Percentiles rank a stretch among this genome's conserved stretches.
Conservation (phyloP, 2,329 filamentous ascomycete genomes). For the Pochonia chlamydosporia region DNA sequence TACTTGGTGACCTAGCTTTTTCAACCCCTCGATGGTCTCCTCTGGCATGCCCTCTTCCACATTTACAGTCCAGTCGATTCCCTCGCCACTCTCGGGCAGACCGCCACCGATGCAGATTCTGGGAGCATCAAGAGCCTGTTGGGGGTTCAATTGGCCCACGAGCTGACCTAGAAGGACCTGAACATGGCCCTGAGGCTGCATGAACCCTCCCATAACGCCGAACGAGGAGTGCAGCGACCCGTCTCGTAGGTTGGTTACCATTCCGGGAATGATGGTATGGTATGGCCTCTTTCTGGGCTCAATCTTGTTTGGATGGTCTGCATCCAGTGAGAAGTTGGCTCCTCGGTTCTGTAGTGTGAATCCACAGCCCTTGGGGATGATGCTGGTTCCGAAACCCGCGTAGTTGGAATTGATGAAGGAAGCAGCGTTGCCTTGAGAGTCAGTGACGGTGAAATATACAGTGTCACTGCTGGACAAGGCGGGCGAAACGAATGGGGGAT, state of each 20-base stretch:
- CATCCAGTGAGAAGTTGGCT: slow-evolving; percentile 71
- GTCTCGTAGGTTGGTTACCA: slow-evolving; percentile 74
- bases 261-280: slow-evolving; percentile 93
- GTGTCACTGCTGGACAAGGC: slow-evolving; percentile 85
- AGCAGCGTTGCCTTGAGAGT: slow-evolving; percentile 78
- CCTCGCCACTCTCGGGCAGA: slow-evolving; percentile 55
- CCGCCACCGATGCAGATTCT: slow-evolving; percentile 81
- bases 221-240: slow-evolving; percentile 77
- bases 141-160: slow-evolving; percentile 73
- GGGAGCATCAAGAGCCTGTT: slow-evolving; percentile 85
- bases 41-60: slow-evolving; percentile 77
- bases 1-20: slow-evolving; percentile 66
- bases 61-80: slow-evolving; percentile 60
- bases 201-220: slow-evolving; percentile 97
- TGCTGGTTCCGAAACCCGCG: slow-evolving; percentile 78
- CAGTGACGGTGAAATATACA: slow-evolving; percentile 86
- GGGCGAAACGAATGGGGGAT: slow-evolving; percentile 50
- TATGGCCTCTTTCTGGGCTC: slow-evolving; percentile 84
- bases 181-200: slow-evolving; percentile 95
- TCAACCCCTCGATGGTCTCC: slow-evolving; percentile 62
- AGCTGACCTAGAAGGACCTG: slow-evolving; percentile 89
- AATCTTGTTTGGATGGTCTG: slow-evolving; percentile 71
- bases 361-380: slow-evolving; percentile 79
- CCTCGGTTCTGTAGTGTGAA: slow-evolving; percentile 95
- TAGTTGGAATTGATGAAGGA: slow-evolving; percentile 98